A percentile compares a stretch with the other conserved stretches of the same genome.
phyloP scores from a whole-genome alignment of 306 rosid species.

The Canavalia ensiformis region DNA sequence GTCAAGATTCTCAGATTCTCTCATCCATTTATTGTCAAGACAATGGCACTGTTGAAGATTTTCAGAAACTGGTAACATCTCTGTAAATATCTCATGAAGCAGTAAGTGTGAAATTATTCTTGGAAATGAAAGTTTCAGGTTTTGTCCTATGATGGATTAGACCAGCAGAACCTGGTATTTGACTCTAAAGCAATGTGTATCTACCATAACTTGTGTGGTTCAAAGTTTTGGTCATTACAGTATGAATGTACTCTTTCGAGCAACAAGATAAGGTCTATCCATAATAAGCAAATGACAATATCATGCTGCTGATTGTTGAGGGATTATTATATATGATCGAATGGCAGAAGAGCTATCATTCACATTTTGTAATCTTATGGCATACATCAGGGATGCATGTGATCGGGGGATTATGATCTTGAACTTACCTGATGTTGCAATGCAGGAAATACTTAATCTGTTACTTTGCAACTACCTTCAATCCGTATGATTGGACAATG shows the following conservation, averaged over 20 bases:
- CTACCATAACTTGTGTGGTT: conserved; percentile 24
- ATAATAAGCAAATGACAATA: neutral
- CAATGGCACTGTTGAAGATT: neutral
- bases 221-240: neutral
- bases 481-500: conserved; percentile 86
- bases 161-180: neutral
- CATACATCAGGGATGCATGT: neutral
- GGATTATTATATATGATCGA: neutral
- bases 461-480: conserved; percentile 91
- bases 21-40: neutral
- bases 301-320: neutral
- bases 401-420: conserved; percentile 58
- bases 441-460: conserved; percentile 88
- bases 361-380: neutral
- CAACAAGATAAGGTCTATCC: neutral
- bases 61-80: neutral
- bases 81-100: neutral
- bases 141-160: neutral
- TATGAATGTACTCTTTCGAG: conserved; percentile 1
- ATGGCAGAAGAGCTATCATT: neutral
- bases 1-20: neutral
- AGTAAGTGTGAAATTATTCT: neutral
- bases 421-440: conserved; percentile 24
- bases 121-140: conserved; percentile 2
- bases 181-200: neutral